These are phyloP conservation scores for Neurospora sp. DNA, from an alignment of 495 filamentous ascomycete species.

Conservation along the genomic window DNA sequence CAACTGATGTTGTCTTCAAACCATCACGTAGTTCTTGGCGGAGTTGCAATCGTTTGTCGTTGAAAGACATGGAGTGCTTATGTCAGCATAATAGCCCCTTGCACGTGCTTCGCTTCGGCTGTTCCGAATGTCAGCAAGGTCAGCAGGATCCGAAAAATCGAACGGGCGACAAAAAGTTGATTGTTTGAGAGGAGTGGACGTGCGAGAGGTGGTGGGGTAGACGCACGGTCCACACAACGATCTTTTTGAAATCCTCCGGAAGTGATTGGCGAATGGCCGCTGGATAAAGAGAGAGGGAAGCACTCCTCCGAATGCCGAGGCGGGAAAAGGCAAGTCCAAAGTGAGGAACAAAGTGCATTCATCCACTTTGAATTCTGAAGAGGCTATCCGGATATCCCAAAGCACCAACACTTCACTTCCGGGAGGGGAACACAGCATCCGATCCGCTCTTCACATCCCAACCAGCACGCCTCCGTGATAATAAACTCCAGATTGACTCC, in stretches of 20 bases:
- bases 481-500: not conserved
- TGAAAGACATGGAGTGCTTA: constrained; percentile 1
- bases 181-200: not conserved
- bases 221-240: not conserved
- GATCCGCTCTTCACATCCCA: not conserved
- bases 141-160: not conserved
- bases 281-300: not conserved
- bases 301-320: constrained; percentile 2
- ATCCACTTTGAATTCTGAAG: not conserved
- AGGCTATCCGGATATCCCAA: not conserved
- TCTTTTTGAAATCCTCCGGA: constrained; percentile 1
- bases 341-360: not conserved
- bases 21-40: not conserved
- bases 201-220: not conserved
- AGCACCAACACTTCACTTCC: not conserved
- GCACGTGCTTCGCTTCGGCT: not conserved
- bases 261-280: constrained; percentile 5
- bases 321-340: not conserved
- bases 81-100: not conserved
- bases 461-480: not conserved
- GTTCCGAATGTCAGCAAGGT: not conserved
- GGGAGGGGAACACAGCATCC: not conserved
- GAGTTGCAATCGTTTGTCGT: not conserved
- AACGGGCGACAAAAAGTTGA: not conserved
- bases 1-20: no score